Conservation (phyloP, 139 green algal genomes). For the Spirogloea muscicola region DNA sequence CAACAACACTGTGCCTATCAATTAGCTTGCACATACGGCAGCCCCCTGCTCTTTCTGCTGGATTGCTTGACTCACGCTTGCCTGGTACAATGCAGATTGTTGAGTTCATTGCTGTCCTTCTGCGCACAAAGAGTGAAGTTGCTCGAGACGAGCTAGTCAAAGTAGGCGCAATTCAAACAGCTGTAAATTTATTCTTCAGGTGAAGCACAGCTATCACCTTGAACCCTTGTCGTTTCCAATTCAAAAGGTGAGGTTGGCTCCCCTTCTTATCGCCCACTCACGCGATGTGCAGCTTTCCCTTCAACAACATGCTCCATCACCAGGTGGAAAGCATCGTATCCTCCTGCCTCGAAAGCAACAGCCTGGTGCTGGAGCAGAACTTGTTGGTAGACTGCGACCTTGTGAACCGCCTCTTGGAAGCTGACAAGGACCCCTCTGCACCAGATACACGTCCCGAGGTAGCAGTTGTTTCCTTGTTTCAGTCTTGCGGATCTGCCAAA, state of each 20-base stretch:
- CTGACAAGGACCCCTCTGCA: slow-evolving; percentile 26
- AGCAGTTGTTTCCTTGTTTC: no score
- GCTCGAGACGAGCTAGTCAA: slow-evolving; percentile 27
- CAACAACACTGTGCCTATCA: no score
- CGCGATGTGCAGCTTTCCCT: slow-evolving; percentile 52
- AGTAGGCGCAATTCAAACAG: slow-evolving; percentile 23
- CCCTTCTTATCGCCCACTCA: no score
- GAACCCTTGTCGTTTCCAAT: no score
- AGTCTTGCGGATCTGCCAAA: no score
- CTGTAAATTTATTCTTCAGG: slow-evolving; percentile 46
- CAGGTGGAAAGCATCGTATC: slow-evolving; percentile 51
- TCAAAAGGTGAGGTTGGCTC: no score
- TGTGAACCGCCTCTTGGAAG: slow-evolving; percentile 13
- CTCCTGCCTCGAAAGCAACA: slow-evolving; percentile 28
- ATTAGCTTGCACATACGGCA: no score
- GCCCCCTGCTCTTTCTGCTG: no score
- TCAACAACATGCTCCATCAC: slow-evolving; percentile 56
- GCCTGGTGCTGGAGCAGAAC: slow-evolving; percentile 33
- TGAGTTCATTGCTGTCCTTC: slow-evolving; percentile 51
- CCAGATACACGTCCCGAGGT: slow-evolving; percentile 39
- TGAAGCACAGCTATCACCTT: no score
- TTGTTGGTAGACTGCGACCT: slow-evolving; percentile 40
- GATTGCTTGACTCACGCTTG: no score
- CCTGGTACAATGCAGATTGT: slow-evolving; percentile 50
- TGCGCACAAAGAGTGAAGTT: slow-evolving; percentile 43